Base-by-base conservation (phyloP, 2,329 filamentous ascomycete genomes). In the Penicillium capsulatum region DNA sequence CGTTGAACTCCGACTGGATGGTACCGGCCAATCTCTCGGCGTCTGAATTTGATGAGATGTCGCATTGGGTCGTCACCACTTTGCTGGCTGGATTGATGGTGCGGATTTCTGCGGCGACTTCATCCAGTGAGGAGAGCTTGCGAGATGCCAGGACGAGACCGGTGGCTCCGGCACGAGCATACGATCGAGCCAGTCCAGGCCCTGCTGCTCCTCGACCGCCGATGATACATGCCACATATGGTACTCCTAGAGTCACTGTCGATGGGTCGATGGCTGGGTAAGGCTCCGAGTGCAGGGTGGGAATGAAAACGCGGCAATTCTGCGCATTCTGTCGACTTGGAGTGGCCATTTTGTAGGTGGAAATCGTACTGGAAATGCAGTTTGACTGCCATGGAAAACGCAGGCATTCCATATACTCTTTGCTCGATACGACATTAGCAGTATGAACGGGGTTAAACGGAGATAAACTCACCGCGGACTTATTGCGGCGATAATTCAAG, bases 161-260 rank as follows among this genome's bases (percentile, higher is more conserved):
- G 3, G 55, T 48, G 22, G 58, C 57, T 14, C 57, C 54, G 16
- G 64, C 63, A 41, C 52, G 47, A 8, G 61, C 61, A 47, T 63
- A 68, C 17, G 56, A 42, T 17, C 50, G 43, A 10, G 62, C 63
- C 17, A 66, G 53, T 6, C 57, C 57, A 5, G 60, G 53, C 8
- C 63, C 65, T 11, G 66, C 64, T 13, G 62, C 63, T 17, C 59
- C 50, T 19, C 57, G 58, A 5, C 62, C 64, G 8, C 65, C 65
- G n/a, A 67, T 47, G 15, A 68, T 54, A 38, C 58, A 60, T 19
- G 61, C 61, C 11, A 57, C 48, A 40, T 58, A 66, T 1, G 52
- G 45, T 2, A 37, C 38, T 3, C 57, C 53, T 11, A 67, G 47
- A 3, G 29, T 51, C 3, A 38, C 46, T 6, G 7, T 3, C 3